Percentiles rank a stretch among this genome's conserved stretches.
phyloP scores from a whole-genome alignment of 1,284 basidiomycete genomes.

The Ustilago xerochloae region DNA sequence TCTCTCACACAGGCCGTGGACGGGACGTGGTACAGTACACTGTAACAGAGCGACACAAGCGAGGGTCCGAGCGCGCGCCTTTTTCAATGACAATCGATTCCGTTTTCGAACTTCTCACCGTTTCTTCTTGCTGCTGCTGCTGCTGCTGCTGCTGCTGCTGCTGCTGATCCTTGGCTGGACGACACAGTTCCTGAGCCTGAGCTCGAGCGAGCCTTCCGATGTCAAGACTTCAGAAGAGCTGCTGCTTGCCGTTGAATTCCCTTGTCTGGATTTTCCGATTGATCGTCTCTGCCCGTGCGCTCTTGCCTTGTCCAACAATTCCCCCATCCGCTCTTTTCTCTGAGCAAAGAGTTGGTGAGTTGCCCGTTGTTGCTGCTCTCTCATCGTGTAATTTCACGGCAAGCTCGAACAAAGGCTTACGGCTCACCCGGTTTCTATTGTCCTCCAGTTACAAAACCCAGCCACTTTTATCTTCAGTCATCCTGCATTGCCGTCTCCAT shows the following conservation, averaged over 20 bases:
- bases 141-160: no score
- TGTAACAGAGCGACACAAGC: not conserved
- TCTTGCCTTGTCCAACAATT: not conserved
- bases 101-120: constrained; percentile 7
- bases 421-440: constrained; percentile 10
- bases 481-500: no score
- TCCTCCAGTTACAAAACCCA: not conserved
- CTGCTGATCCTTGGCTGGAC: not conserved
- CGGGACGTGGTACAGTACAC: no score
- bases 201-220: no score
- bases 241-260: not conserved
- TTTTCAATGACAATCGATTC: constrained; percentile 1
- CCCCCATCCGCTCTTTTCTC: not conserved
- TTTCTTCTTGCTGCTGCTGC: not conserved
- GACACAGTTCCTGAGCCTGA: no score
- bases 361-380: not conserved
- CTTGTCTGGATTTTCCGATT: not conserved
- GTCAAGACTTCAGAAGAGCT: not conserved
- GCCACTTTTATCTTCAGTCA: constrained; percentile 23
- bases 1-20: no score
- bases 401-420: not conserved
- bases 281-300: not conserved
- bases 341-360: not conserved
- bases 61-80: constrained; percentile 6
- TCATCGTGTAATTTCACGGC: not conserved